Base-by-base conservation (phyloP, 306 rosid species). In the Herpetospermum pedunculosum region DNA sequence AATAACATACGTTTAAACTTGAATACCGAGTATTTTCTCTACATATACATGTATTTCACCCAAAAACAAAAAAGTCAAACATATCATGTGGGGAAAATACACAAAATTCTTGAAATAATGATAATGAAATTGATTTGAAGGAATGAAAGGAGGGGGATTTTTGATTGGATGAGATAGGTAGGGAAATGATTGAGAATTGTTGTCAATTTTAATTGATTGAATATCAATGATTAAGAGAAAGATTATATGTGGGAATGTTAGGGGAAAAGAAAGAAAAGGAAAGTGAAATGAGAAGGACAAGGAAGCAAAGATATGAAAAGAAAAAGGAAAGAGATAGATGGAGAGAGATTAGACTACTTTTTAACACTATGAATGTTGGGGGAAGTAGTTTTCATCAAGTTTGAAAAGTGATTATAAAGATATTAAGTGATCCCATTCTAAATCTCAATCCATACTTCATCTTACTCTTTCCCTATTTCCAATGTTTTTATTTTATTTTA, bases 371-470 rank as follows among this genome's bases (percentile, higher is more conserved):
- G 90, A 88, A 90, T 90, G 89, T 87, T 85, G 83, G 80, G 76
- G 74, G 52, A 32, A 70, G 29, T 8, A 68, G 38, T 19, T 70
- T 73, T 67, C 62, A 82, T 82, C 80, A 80, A 81, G 75, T 81
- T 87, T 79, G 83, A 78, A 91, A 91, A 85, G 92, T 73, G 81
- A 81, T 75, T 85, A 84, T 76, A 87, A 91, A 91, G 90, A 89
- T 79, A 77, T 65, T 65, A 64, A 62, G 69, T 35, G 69, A 62
- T 62, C 69, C 71, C 48, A 64, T 64, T 64, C 71, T 65, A 60
- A 60, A 60, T 60, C 68, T 60, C 3, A 64, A 37, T 64, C 71
- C 48, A 64, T 35, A 64, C 71, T 35, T 63, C 70, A 15, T 86
- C 81, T 77, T 77, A 82, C 77, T 80, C 84, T 88, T 87, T 91